Conservation (phyloP, 176 grass and related monocot genomes). For the Musa schizocarpa region DNA sequence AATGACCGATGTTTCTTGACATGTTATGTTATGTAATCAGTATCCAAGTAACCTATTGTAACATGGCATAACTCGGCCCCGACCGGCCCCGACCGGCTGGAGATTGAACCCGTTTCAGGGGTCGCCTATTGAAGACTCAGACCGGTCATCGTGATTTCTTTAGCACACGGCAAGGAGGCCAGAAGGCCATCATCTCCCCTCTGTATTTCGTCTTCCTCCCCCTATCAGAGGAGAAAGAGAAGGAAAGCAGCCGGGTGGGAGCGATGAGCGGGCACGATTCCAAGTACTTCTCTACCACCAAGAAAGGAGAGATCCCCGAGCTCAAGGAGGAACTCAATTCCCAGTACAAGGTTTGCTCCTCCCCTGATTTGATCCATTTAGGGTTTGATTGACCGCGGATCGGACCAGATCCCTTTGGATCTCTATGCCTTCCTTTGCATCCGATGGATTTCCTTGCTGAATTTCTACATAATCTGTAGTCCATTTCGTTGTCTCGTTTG, state of each 20-base stretch:
- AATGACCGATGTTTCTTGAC: no score
- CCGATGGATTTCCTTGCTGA: background rate
- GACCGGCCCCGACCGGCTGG: no score
- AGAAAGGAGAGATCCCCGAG: constrained; percentile 99
- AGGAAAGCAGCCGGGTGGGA: constrained; percentile 13
- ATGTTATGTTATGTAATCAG: no score
- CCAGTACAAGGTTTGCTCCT: constrained; percentile 74
- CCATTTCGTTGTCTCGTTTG: background rate
- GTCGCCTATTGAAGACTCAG: background rate
- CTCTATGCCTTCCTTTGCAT: background rate
- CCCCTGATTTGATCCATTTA: background rate
- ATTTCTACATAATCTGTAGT: background rate
- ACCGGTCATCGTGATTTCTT: background rate
- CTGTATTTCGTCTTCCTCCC: background rate
- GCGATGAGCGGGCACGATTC: constrained; percentile 98
- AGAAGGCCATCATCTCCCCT: background rate
- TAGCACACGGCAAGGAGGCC: background rate
- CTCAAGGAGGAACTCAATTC: constrained; percentile 99
- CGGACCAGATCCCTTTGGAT: background rate
- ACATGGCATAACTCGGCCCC: no score
- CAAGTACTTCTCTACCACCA: constrained; percentile 99
- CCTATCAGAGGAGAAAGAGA: background rate
- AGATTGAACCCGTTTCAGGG: background rate
- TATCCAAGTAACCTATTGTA: no score
- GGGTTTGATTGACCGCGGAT: background rate